A percentile compares a stretch with the other conserved stretches of the same genome.
phyloP scores from a whole-genome alignment of 2,329 filamentous ascomycete genomes.

The Neonectria ditissima region DNA sequence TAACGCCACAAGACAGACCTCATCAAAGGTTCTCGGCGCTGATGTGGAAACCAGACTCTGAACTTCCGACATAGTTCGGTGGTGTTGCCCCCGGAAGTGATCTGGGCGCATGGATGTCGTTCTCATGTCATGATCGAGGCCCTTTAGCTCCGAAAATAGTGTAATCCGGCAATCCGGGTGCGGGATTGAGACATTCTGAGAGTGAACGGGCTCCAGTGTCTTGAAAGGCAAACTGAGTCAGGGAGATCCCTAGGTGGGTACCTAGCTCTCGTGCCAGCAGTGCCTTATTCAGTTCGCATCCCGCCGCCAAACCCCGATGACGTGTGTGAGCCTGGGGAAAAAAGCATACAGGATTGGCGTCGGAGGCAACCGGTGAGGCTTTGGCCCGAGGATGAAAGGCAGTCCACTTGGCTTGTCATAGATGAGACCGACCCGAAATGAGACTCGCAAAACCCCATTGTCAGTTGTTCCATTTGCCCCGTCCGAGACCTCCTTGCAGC shows the following conservation, averaged over 20 bases:
- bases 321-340: slow-evolving; percentile 20
- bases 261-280: slow-evolving; percentile 10
- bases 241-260: neutral
- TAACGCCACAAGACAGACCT: too few relatives aligned
- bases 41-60: too few relatives aligned
- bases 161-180: neutral
- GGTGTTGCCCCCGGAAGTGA: too few relatives aligned
- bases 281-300: slow-evolving; percentile 3
- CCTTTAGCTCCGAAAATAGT: neutral
- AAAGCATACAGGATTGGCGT: neutral
- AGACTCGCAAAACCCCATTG: slow-evolving; percentile 1
- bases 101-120: neutral
- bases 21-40: too few relatives aligned
- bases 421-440: slow-evolving; percentile 11
- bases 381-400: slow-evolving; percentile 7
- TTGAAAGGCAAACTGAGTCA: slow-evolving; percentile 11
- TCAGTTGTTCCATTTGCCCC: neutral
- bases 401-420: slow-evolving; percentile 5
- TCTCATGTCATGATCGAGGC: slow-evolving; percentile 12
- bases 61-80: too few relatives aligned
- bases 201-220: too few relatives aligned
- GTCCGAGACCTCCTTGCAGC: slow-evolving; percentile 20
- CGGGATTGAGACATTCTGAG: neutral
- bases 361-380: slow-evolving; percentile 13
- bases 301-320: neutral